Evolutionary conservation across 805 yeast species (phyloP).

Genomic region (Komagataella pastoris): DNA sequence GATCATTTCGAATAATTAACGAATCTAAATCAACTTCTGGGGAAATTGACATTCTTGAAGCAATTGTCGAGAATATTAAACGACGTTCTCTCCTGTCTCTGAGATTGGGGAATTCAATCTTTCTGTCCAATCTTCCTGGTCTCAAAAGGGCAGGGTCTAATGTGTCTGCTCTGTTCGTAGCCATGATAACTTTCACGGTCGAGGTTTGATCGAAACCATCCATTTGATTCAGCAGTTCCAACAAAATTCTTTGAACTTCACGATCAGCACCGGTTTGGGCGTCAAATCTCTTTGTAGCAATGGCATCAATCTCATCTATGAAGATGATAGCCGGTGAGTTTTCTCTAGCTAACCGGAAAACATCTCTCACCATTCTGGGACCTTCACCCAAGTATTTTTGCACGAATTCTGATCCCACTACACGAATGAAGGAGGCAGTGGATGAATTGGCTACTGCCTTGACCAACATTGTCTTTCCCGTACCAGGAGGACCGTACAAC

Average conservation of each 20-base stretch:
- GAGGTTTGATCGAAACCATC: constrained; percentile 96
- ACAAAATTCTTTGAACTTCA: constrained; percentile 95
- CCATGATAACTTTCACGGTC: constrained; percentile 97
- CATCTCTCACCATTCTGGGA: constrained; percentile 99
- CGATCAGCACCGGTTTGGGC: constrained; percentile 99
- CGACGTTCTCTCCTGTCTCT: constrained; percentile 98
- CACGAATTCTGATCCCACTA: constrained; percentile 95
- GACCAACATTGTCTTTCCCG: constrained; percentile 98
- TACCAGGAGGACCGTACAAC: constrained; percentile 99
- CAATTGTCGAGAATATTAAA: constrained; percentile 88
- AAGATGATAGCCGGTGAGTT: constrained; percentile 95
- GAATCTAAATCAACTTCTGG: constrained; percentile 97
- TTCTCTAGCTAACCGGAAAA: constrained; percentile 92
- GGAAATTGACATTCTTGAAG: constrained; percentile 93
- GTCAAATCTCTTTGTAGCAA: constrained; percentile 97
- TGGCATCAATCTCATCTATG: constrained; percentile 97
- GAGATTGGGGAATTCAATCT: constrained; percentile 92
- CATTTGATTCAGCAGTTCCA: constrained; percentile 95
- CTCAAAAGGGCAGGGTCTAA: constrained; percentile 96
- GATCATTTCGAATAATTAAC: constrained; percentile 88
- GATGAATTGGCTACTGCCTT: constrained; percentile 97
- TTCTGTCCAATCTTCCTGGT: constrained; percentile 97
- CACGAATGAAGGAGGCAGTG: constrained; percentile 91
- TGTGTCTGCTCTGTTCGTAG: constrained; percentile 98
- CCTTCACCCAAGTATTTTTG: constrained; percentile 98